Conservation (phyloP, 2,329 filamentous ascomycete genomes). For the Biscogniauxia sp. region DNA sequence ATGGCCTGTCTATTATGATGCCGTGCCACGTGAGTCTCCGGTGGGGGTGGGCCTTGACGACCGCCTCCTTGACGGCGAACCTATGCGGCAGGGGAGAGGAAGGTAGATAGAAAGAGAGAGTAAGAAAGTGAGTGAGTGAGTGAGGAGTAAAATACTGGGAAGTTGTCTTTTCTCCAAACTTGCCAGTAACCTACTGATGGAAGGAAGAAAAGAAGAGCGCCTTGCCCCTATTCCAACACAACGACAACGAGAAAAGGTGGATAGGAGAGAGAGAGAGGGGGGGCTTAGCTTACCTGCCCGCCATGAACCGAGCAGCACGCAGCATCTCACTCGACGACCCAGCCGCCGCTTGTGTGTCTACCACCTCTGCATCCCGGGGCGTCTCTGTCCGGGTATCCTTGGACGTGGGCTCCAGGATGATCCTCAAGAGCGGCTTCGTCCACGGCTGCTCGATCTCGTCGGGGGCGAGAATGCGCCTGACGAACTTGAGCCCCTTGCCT, state of each 20-base stretch:
- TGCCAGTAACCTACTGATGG: too few relatives aligned
- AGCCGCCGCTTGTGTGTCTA: too few relatives aligned
- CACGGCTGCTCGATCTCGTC: slow-evolving; percentile 35
- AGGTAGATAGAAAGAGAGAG: not conserved
- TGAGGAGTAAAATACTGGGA: too few relatives aligned
- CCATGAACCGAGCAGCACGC: slow-evolving; percentile 41
- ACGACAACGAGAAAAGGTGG: too few relatives aligned
- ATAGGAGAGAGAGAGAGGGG: not conserved
- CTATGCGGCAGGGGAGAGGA: slow-evolving; percentile 31
- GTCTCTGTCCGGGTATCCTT: not conserved
- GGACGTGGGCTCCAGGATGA: slow-evolving; percentile 11
- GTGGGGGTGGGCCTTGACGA: slow-evolving; percentile 67
- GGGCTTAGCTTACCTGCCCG: slow-evolving; percentile 39
- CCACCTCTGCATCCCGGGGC: too few relatives aligned
- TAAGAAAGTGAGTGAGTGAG: slow-evolving; percentile 3
- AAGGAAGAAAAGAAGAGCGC: too few relatives aligned
- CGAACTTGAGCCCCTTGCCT: slow-evolving; percentile 40
- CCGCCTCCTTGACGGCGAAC: slow-evolving; percentile 73
- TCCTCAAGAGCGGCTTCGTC: slow-evolving; percentile 11
- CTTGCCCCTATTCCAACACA: too few relatives aligned
- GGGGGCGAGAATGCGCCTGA: slow-evolving; percentile 45
- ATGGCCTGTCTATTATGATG: slow-evolving; percentile 43
- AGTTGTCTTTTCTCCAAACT: too few relatives aligned
- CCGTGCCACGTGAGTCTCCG: slow-evolving; percentile 60
- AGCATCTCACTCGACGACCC: slow-evolving; percentile 27